phyloP scores from a whole-genome alignment of 2,329 filamentous ascomycete species.

The Talaromyces sp. region DNA sequence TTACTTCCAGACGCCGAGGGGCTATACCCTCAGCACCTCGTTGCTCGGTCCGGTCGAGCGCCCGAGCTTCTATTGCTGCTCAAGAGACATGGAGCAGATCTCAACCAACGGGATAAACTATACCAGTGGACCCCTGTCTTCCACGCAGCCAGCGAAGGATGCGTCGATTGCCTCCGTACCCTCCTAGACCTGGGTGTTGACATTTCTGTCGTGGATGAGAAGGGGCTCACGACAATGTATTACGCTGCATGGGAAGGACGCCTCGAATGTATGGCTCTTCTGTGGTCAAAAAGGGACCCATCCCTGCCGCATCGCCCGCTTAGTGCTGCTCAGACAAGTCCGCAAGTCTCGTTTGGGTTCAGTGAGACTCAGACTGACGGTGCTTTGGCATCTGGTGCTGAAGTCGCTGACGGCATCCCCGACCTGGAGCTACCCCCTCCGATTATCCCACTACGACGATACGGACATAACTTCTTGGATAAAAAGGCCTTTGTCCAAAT shows the following conservation, averaged over 20 bases:
- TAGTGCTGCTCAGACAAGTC: slow-evolving; percentile 23
- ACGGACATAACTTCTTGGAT: slow-evolving; percentile 97
- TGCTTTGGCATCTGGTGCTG: slow-evolving; percentile 30
- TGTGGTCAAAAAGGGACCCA: slow-evolving; percentile 46
- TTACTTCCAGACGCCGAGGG: slow-evolving; percentile 95
- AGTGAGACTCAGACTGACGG: slow-evolving; percentile 26
- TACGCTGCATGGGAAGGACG: slow-evolving; percentile 98
- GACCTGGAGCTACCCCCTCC: slow-evolving; percentile 88
- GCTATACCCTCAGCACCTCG: slow-evolving; percentile 92
- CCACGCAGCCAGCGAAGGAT: slow-evolving; percentile 93
- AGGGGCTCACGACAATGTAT: slow-evolving; percentile 90
- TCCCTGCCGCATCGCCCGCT: slow-evolving; percentile 25
- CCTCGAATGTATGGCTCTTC: slow-evolving; percentile 84
- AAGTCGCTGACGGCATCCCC: slow-evolving; percentile 79
- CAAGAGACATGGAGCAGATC: slow-evolving; percentile 78
- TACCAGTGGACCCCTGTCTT: slow-evolving; percentile 97
- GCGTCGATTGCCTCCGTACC: slow-evolving; percentile 78
- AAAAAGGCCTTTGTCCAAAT: slow-evolving; percentile 96
- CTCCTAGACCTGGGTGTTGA: slow-evolving; percentile 76
- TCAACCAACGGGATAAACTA: slow-evolving; percentile 89
- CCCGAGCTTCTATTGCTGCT: slow-evolving; percentile 75
- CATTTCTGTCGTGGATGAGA: slow-evolving; percentile 80
- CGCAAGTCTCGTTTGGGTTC: slow-evolving; percentile 17
- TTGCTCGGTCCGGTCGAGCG: slow-evolving; percentile 80
- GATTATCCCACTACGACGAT: slow-evolving; percentile 89